Base-by-base conservation (phyloP, 441 rosid genomes). In the Adansonia rubrostipa region DNA sequence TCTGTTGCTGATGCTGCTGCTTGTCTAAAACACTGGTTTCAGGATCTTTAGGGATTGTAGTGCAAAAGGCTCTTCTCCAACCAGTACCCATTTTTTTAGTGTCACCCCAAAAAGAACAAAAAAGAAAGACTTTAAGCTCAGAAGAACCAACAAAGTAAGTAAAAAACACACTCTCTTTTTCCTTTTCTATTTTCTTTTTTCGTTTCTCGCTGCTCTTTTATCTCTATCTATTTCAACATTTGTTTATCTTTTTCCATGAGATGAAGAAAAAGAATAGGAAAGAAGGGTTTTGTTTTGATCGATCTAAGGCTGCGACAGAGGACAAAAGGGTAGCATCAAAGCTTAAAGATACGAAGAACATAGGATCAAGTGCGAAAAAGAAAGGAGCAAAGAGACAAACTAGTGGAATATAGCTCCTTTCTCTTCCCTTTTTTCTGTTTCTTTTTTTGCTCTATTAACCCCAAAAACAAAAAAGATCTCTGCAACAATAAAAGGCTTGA, bases 21-120 rank as follows among this genome's bases (percentile, higher is more conserved):
- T 84, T 86, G 9, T 88, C 90, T 9, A 87, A 71, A 75, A 74
- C 79, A 4, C 79, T 54, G 1, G 84, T 78, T 47, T 89, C 92
- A 33, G 88, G 82, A 72, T 93, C 94, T 85, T 88, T 85, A 17
- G 93, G 89, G 42, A 89, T 85, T 15, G 95, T 87, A 3, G 96
- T 93, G 88, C 99, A 95, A 81, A 95, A 95, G 33, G 99, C 99
- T 86, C 93, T 89, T 79, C 99, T 92, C 99, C 98, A 95, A 71
- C 99, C 95, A 19, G 98, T 93, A 71, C 96, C 97, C 99, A 95
- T 95, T 54, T 33, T 36, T 61, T 77, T 63, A 66, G 22, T 14
- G 63, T 45, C 63, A 44, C 58, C 22, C 74, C 36, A 70, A 28
- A 33, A 71, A 24, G n/a, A 14, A 56, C 53, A 70, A 71, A 14